phyloP scores from a whole-genome alignment of 148 eudicot species.

The Oxyria digyna region DNA sequence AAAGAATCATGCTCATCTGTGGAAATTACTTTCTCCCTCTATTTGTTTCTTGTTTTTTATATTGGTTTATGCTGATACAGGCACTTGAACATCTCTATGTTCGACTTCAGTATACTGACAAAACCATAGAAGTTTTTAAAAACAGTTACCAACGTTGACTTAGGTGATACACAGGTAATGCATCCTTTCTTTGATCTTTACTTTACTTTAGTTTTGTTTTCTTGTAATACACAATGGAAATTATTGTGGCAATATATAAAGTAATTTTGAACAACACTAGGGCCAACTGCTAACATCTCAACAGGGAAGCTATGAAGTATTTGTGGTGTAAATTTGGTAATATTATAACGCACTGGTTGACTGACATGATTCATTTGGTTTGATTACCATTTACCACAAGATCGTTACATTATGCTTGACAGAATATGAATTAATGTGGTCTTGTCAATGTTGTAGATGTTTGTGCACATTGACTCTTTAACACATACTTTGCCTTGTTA shows the following conservation, averaged over 20 bases:
- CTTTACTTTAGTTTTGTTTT: background rate
- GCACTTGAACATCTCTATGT: conserved; percentile 69
- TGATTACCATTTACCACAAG: background rate
- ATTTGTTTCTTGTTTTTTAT: background rate
- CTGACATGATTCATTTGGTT: background rate
- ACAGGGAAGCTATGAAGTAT: too few species aligned
- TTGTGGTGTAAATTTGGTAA: background rate
- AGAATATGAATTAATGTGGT: background rate
- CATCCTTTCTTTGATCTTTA: background rate
- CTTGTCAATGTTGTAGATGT: background rate
- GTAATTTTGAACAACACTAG: background rate
- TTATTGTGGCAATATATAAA: background rate
- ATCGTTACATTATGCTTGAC: background rate
- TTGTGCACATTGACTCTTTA: background rate
- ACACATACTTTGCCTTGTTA: background rate
- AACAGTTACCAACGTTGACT: conserved; percentile 79
- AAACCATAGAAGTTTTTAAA: conserved; percentile 69
- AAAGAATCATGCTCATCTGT: too few species aligned
- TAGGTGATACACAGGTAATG: conserved; percentile 88
- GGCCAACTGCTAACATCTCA: background rate
- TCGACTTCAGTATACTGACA: conserved; percentile 66
- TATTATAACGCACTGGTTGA: background rate
- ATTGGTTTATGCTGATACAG: conserved; percentile 23
- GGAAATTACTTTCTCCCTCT: background rate
- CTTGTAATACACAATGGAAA: background rate